Conservation (phyloP, 2,329 filamentous ascomycete species). For the Niveomyces coronatus region DNA sequence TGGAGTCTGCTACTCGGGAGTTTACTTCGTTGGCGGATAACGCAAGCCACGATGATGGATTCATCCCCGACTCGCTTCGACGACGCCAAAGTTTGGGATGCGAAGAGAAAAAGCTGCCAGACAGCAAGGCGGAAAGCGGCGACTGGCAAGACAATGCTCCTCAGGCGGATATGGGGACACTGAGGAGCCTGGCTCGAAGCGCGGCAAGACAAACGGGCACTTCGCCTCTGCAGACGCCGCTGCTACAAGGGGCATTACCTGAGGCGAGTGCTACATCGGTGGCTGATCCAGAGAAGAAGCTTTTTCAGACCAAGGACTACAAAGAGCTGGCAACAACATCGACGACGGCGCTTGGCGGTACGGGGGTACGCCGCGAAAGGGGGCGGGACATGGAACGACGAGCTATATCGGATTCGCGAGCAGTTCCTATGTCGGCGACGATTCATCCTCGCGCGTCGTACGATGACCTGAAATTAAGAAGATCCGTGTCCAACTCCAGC, state of each 20-base stretch:
- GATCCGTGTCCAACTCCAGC: conserved; percentile 44
- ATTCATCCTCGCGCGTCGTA: no score
- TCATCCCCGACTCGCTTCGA: conserved; percentile 33
- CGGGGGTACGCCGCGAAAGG: not conserved
- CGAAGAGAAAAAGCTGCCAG: conserved; percentile 30
- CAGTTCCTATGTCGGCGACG: not conserved
- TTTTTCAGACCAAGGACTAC: conserved; percentile 18
- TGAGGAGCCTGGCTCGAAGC: conserved; percentile 15
- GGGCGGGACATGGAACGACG: conserved; percentile 4
- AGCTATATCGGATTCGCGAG: conserved; percentile 27
- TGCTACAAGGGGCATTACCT: conserved; percentile 28
- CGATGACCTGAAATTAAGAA: no score
- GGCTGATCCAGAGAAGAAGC: conserved; percentile 33
- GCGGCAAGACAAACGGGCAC: conserved; percentile 19
- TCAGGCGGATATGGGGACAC: conserved; percentile 17
- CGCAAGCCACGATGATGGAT: conserved; percentile 39
- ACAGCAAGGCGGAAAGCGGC: conserved; percentile 47
- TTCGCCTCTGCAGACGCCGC: conserved; percentile 27
- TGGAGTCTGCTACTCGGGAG: conserved; percentile 17
- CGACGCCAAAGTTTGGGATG: conserved; percentile 24
- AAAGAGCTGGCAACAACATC: conserved; percentile 14
- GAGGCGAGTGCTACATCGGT: conserved; percentile 23
- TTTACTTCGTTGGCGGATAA: conserved; percentile 22
- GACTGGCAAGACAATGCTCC: conserved; percentile 38
- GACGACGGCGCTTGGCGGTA: conserved; percentile 8